Conservation (phyloP, 768 basidiomycete species). For the Naganishia vishniacii region DNA sequence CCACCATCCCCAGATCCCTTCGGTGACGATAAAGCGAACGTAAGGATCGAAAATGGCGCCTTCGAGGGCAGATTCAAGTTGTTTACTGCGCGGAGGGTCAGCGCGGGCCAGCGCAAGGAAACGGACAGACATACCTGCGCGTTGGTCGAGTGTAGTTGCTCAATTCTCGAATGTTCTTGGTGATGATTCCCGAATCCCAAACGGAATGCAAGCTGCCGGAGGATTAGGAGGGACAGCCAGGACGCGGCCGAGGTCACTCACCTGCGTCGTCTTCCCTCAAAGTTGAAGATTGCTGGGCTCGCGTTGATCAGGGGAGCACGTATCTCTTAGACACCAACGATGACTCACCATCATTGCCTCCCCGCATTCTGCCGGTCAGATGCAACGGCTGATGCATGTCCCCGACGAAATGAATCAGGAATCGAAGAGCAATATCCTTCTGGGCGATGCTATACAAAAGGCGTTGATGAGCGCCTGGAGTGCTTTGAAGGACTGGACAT, state of each 20-base stretch:
- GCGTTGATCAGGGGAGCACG: conserved; percentile 35
- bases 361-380: conserved; percentile 76
- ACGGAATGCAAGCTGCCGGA: conserved; percentile 68
- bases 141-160: conserved; percentile 76
- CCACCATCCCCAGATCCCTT: conserved; percentile 72
- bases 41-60: conserved; percentile 82
- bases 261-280: conserved; percentile 56
- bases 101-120: not conserved
- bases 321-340: not conserved
- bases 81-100: conserved; percentile 26
- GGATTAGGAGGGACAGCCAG: too few species aligned
- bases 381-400: conserved; percentile 94
- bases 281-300: conserved; percentile 57
- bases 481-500: not conserved
- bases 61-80: conserved; percentile 63
- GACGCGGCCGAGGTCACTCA: too few species aligned
- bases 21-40: conserved; percentile 78
- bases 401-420: conserved; percentile 86
- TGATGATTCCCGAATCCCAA: conserved; percentile 79
- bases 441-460: not conserved
- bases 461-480: not conserved
- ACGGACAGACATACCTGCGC: conserved; percentile 51
- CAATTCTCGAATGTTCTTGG: conserved; percentile 70
- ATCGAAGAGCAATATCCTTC: conserved; percentile 78
- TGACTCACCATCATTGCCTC: conserved; percentile 65